phyloP scores from a whole-genome alignment of 116 monocot species.

The Dioscorea cayenensis region DNA sequence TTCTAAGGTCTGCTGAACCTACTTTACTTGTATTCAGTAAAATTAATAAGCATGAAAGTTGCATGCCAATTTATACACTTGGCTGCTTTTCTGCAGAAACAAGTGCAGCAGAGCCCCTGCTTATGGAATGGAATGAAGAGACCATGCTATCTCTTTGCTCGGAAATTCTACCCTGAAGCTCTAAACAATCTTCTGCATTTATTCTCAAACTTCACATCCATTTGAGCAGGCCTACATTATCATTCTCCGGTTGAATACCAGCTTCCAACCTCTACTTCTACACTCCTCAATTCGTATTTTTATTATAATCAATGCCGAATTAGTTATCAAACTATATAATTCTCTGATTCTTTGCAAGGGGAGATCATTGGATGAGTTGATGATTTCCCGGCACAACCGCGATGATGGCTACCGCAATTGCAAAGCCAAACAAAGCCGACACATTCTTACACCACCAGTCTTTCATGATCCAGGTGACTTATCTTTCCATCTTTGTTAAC shows the following conservation, averaged over 20 bases:
- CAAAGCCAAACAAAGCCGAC: too few relatives aligned
- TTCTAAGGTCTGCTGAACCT: too few relatives aligned
- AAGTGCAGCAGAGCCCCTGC: conserved; percentile 55
- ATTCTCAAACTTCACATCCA: conserved; percentile 53
- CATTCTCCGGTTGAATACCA: conserved; percentile 24
- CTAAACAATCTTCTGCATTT: conserved; percentile 62
- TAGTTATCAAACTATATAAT: too few relatives aligned
- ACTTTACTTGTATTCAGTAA: too few relatives aligned
- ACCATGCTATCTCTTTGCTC: conserved; percentile 92
- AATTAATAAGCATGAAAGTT: too few relatives aligned
- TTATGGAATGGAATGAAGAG: conserved; percentile 80
- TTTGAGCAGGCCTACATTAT: conserved; percentile 20
- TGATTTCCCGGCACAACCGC: too few relatives aligned
- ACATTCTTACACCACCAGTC: background rate
- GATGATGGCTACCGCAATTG: too few relatives aligned
- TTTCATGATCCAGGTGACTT: background rate
- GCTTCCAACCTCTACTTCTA: background rate
- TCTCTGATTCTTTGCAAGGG: background rate
- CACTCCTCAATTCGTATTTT: background rate
- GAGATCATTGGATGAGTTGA: background rate
- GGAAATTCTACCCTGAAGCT: conserved; percentile 93
- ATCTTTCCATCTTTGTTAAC: background rate
- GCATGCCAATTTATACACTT: background rate
- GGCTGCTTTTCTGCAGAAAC: conserved; percentile 35
- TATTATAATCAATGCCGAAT: conserved; percentile 1